Evolutionary conservation across 2,329 filamentous ascomycete genomes (phyloP), one percentile per base, ranked within the genome.

Genomic region (Oidium heveae): DNA sequence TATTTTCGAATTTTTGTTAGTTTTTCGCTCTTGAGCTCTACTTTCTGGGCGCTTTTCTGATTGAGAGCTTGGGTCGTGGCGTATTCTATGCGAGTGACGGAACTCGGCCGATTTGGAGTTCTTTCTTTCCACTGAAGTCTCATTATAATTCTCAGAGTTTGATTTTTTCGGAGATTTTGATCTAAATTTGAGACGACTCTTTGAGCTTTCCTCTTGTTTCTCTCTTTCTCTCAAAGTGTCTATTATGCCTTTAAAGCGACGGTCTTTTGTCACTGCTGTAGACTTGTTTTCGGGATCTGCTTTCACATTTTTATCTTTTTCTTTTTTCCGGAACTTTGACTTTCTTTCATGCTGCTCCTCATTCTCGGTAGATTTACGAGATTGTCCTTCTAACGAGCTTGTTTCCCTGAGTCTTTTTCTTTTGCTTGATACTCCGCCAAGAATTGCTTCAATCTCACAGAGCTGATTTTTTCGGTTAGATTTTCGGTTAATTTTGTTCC

Each of bases 61-160:
- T 10, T 57, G 55, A 41, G 60, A 59, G 12, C 47, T 55, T 32
- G 50, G 52, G 9, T 54, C 53, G 32, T 43, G 52, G 10, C 56
- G 51, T 5, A 55, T 58, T 20, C 55, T 28, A 28, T 28, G 24
- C 10, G 56, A 57, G 22, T 51, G 58, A 12, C 59, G 56, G 57
- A 53, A 52, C 18, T 59, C 58, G 7, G 58, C 57, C 28, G 63
- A 61, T 54, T 53, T 56, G 32, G 61, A 62, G 9, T 58, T 57
- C 33, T 55, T 60, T 34, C 59, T 57, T n/a, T 51, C 55, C 2
- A 58, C 59, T 37, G 65, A 66, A 54, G 63, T 61, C 16, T 68
- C 60, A 36, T 66, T 65, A 56, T 68, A 65, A 39, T 59, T 54
- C 24, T 28, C 24, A 6, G 56, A 58, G n/a, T 66, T 55, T 59